Evolutionary conservation across 108 stramenopile genomes (phyloP), one percentile per base, ranked within the genome.

Genomic region (Pseudonitzschia delicatissima): DNA sequence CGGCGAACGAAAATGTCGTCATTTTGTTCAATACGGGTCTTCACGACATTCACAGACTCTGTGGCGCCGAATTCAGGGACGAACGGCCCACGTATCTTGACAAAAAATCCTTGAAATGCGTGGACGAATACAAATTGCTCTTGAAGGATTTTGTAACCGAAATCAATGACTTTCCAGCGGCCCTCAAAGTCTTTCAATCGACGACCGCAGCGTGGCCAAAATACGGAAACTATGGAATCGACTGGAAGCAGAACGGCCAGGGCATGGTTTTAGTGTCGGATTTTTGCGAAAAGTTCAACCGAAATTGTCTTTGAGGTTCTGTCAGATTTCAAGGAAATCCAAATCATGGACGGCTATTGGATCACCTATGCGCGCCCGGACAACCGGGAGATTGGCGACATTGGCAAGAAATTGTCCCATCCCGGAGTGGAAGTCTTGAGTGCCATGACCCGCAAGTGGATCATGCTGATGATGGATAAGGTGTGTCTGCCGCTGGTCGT

Each of bases 341-440:
- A 44, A 18, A 80, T 84, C 32, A 66, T 82, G 45, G 89, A 91
- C 65, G 89, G 84, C 25, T 87, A 82, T 64, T 91, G 86, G 84
- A 74, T 91, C 11, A 84, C 86, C 20, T 74, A 86, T 32, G 68
- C 80, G 28, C 74, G 89, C 28, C 89, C 89, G 4, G 89, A 91
- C 77, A 87, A 91, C 64, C 75, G 84, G 26, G 82, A 91, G 61
- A 72, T 77, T 33, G 83, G 84, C 40, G 67, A 71, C 7, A 77
- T 91, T 58, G 89, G 86, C 11, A 82, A 79, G 32, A 87, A 91
- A 68, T 59, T 91, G 55, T 87, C 87, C 1, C 89, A 91, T 74
- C 89, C 89, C 40, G 89, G 89, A 9, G 45, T 73, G 33, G 89
- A 91, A 64, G 83, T 91, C 35, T 45, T 84, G 45, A 69, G 75